phyloP scores from a whole-genome alignment of 2,329 filamentous ascomycete species.

The Karstenula rhodostoma region DNA sequence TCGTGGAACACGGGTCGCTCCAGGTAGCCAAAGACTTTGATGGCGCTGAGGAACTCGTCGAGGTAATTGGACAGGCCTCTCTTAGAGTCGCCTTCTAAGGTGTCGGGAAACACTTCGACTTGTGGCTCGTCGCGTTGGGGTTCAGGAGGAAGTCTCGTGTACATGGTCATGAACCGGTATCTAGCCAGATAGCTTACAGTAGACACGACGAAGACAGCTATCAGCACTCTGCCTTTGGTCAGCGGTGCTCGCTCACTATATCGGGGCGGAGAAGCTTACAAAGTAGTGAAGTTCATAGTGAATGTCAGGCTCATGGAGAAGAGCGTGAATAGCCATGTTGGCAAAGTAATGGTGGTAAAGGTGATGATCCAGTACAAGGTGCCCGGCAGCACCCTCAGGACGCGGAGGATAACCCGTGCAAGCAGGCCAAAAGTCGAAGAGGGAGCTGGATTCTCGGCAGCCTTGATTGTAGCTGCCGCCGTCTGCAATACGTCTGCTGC shows the following conservation, averaged over 20 bases:
- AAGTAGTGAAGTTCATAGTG: slow-evolving; percentile 97
- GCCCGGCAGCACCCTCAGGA: slow-evolving; percentile 64
- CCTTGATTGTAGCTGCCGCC: slow-evolving; percentile 30
- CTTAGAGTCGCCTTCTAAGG: slow-evolving; percentile 88
- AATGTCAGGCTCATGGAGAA: slow-evolving; percentile 94
- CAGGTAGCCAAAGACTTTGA: slow-evolving; percentile 98
- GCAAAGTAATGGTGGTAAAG: slow-evolving; percentile 86
- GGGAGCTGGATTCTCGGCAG: slow-evolving; percentile 28
- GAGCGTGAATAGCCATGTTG: slow-evolving; percentile 86
- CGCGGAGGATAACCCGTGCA: slow-evolving; percentile 58
- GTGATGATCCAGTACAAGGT: slow-evolving; percentile 80
- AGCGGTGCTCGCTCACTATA: slow-evolving; percentile 31
- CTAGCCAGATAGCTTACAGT: slow-evolving; percentile 91
- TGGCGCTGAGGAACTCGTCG: slow-evolving; percentile 96
- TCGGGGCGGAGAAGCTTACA: slow-evolving; percentile 64
- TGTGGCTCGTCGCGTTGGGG: slow-evolving; percentile 96
- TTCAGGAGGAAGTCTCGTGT: slow-evolving; percentile 89
- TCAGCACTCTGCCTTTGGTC: slow-evolving; percentile 58
- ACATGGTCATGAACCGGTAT: slow-evolving; percentile 97
- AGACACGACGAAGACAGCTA: slow-evolving; percentile 79
- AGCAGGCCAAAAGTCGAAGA: slow-evolving; percentile 54
- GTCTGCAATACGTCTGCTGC: slow-evolving; percentile 31
- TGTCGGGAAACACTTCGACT: slow-evolving; percentile 92
- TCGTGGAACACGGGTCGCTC: slow-evolving; percentile 98
- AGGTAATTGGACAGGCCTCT: slow-evolving; percentile 94